A percentile compares a stretch with the other conserved stretches of the same genome.
Evolutionary conservation across 1,139 yeast species (phyloP).

Genomic region (Candida buenavistaensis): DNA sequence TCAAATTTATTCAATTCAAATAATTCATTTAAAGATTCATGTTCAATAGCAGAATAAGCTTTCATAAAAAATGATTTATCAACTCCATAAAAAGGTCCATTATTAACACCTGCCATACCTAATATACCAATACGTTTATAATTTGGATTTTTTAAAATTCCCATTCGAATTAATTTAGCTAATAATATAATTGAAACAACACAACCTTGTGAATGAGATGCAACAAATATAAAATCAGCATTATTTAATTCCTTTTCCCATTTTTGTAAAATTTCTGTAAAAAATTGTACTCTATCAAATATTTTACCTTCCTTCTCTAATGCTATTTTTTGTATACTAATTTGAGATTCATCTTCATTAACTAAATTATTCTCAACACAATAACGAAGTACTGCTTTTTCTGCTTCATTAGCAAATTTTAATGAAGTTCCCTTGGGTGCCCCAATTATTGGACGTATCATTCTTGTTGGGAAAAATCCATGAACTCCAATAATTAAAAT

Average conservation of each 20-base stretch:
- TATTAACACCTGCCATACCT: conserved; percentile 94
- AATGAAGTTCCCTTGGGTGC: conserved; percentile 93
- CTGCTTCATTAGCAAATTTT: conserved; percentile 86
- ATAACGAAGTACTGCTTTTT: conserved; percentile 71
- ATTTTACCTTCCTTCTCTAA: conserved; percentile 92
- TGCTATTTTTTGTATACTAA: conserved; percentile 85
- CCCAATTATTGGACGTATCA: conserved; percentile 83
- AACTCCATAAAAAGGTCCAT: conserved; percentile 90
- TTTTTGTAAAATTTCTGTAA: conserved; percentile 67
- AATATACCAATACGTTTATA: conserved; percentile 66
- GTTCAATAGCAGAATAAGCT: conserved; percentile 89
- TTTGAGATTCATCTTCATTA: conserved; percentile 34
- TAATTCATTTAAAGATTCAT: conserved; percentile 78
- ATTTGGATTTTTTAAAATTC: conserved; percentile 52
- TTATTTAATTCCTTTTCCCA: conserved; percentile 70
- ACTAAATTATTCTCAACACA: conserved; percentile 57
- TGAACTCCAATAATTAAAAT: conserved; percentile 89
- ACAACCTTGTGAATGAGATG: conserved; percentile 94
- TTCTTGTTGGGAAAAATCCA: conserved; percentile 89
- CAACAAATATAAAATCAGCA: conserved; percentile 85
- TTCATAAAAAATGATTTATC: conserved; percentile 82
- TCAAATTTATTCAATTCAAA: conserved; percentile 83
- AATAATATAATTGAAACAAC: conserved; percentile 84
- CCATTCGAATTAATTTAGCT: conserved; percentile 69
- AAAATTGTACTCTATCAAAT: conserved; percentile 78